Conservation (phyloP, 2,329 filamentous ascomycete genomes). For the Verticillium nubilum region DNA sequence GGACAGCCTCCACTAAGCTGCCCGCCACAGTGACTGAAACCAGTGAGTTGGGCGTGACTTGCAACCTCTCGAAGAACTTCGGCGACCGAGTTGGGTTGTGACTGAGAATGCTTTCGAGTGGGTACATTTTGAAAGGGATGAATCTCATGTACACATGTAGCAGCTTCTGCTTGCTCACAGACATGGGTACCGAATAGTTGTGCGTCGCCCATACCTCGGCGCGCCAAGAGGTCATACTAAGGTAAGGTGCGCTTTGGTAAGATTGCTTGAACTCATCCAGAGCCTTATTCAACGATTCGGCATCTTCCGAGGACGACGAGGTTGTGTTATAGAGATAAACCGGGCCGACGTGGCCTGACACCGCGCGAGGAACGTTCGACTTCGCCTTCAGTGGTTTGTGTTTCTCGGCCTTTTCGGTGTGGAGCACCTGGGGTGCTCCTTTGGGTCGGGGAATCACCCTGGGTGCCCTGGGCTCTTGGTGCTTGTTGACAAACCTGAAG, state of each 20-base stretch:
- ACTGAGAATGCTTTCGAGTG: constrained; percentile 23
- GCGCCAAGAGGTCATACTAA: neutral
- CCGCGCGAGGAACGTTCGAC: neutral
- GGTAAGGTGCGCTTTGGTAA: neutral
- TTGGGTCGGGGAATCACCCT: neutral
- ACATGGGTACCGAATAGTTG: neutral
- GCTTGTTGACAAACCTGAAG: constrained; percentile 20
- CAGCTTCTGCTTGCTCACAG: constrained; percentile 18
- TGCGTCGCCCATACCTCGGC: neutral
- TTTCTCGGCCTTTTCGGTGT: neutral
- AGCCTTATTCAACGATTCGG: neutral
- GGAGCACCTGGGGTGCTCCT: neutral
- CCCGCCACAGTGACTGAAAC: constrained; percentile 25
- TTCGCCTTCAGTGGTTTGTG: neutral
- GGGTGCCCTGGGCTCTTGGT: constrained; percentile 1
- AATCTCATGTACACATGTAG: constrained; percentile 21
- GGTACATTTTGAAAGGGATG: constrained; percentile 24
- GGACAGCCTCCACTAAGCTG: constrained; percentile 17
- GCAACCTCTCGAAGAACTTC: constrained; percentile 19
- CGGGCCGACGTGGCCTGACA: neutral
- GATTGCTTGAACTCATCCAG: neutral
- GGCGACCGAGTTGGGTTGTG: constrained; percentile 21
- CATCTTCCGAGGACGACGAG: neutral
- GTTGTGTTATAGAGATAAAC: neutral
- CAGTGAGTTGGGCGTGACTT: constrained; percentile 17